A percentile compares a stretch with the other conserved stretches of the same genome.
phyloP scores from a whole-genome alignment of 192 early-diverging fungal species.

The Coemansia biformis region DNA sequence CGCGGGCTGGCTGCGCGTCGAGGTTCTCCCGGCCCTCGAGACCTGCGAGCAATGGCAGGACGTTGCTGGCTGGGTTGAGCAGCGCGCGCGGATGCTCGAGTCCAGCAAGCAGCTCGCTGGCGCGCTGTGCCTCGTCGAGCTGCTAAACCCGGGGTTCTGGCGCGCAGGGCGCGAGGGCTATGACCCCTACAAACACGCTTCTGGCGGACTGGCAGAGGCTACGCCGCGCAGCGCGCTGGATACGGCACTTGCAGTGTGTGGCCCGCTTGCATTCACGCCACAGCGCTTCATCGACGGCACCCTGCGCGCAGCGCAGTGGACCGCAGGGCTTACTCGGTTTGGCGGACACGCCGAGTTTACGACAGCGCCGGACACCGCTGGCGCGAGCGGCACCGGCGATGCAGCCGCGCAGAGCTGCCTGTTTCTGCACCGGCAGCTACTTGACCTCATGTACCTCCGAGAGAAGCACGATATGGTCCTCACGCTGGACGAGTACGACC shows the following conservation, averaged over 20 bases:
- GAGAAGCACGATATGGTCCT: conserved; percentile 46
- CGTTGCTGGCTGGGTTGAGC: conserved; percentile 53
- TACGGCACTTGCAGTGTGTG: neutral
- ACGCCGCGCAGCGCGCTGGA: too few species aligned
- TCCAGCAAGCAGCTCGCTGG: conserved; percentile 28
- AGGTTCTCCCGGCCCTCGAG: conserved; percentile 50
- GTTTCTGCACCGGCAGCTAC: conserved; percentile 49
- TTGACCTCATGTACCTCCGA: conserved; percentile 55
- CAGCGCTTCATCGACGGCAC: conserved; percentile 26
- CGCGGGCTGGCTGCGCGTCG: conserved; percentile 49
- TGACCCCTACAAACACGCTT: neutral
- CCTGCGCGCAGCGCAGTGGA: conserved; percentile 10
- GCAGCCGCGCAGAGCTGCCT: conserved; percentile 10
- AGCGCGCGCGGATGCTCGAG: conserved; percentile 52
- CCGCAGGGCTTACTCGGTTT: conserved; percentile 4
- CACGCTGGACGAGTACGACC: conserved; percentile 52
- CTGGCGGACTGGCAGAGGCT: neutral
- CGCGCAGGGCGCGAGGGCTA: neutral
- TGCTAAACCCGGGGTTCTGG: conserved; percentile 29
- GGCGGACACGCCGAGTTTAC: conserved; percentile 4
- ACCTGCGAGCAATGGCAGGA: conserved; percentile 16
- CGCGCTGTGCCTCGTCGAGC: conserved; percentile 46
- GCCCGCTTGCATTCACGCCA: conserved; percentile 18
- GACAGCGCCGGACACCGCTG: neutral
- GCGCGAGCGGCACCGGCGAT: neutral